Evolutionary conservation across 2,329 filamentous ascomycete species (phyloP).

Genomic region (Calonectria naviculata): DNA sequence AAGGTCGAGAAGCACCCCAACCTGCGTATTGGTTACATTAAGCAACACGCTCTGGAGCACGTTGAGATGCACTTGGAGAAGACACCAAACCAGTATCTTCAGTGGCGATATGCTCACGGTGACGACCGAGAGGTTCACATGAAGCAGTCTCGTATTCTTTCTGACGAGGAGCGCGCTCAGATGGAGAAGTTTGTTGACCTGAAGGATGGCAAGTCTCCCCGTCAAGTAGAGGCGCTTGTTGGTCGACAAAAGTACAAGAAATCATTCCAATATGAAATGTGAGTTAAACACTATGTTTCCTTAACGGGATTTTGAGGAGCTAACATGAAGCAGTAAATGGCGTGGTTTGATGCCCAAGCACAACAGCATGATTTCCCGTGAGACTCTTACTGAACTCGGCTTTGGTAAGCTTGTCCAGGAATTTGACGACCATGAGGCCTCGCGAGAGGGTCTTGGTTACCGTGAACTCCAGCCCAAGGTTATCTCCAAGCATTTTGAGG

Average conservation of each 20-base stretch:
- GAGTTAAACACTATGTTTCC: conserved; percentile 49
- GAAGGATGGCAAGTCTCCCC: conserved; percentile 80
- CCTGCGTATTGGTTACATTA: conserved; percentile 98
- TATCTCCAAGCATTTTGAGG: conserved; percentile 98
- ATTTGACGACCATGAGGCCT: conserved; percentile 98
- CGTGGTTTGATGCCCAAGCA: conserved; percentile 86
- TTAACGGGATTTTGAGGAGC: conserved; percentile 13
- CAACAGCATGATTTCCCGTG: conserved; percentile 93
- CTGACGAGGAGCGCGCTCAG: conserved; percentile 85
- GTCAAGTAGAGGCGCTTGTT: conserved; percentile 88
- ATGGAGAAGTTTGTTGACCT: conserved; percentile 93
- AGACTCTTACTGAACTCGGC: conserved; percentile 86
- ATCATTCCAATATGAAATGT: conserved; percentile 97
- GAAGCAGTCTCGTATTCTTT: conserved; percentile 95
- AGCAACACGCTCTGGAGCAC: conserved; percentile 98
- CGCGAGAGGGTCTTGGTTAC: conserved; percentile 97
- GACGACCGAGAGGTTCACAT: conserved; percentile 97
- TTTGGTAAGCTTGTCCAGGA: conserved; percentile 96
- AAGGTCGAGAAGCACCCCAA: conserved; percentile 99
- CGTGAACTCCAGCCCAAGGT: conserved; percentile 91
- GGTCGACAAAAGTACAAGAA: conserved; percentile 99
- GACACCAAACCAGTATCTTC: conserved; percentile 98
- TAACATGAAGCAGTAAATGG: conserved; percentile 78
- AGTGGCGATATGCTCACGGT: conserved; percentile 98
- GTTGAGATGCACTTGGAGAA: conserved; percentile 99